phyloP scores from a whole-genome alignment of 352 stramenopile genomes.

The Globisporangium sylvaticum region DNA sequence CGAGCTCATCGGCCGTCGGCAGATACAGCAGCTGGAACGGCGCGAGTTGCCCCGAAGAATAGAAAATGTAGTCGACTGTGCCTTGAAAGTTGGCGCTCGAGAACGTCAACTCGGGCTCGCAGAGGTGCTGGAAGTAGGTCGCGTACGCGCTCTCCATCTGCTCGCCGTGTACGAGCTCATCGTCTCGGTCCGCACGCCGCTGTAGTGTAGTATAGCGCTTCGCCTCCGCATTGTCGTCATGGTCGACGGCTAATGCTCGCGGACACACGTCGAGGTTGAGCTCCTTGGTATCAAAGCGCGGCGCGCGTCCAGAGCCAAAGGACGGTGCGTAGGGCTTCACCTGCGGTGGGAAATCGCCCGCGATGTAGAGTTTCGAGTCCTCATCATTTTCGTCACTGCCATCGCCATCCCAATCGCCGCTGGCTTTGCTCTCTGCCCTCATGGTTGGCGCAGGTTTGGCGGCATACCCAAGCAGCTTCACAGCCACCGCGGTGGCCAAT shows the following conservation, averaged over 20 bases:
- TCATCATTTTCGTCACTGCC: neutral
- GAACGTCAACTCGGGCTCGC: constrained; percentile 72
- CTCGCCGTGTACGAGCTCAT: constrained; percentile 52
- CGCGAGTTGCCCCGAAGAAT: constrained; percentile 42
- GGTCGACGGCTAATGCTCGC: constrained; percentile 13
- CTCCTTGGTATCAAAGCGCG: constrained; percentile 47
- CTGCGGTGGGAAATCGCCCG: constrained; percentile 31
- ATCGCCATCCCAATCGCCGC: neutral
- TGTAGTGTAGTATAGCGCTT: constrained; percentile 37
- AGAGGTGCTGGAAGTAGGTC: constrained; percentile 39
- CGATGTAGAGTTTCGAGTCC: constrained; percentile 22
- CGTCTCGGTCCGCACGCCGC: constrained; percentile 38
- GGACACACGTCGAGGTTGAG: constrained; percentile 42
- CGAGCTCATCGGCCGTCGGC: constrained; percentile 39
- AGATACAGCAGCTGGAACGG: constrained; percentile 57
- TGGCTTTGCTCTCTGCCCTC: neutral
- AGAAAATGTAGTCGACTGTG: constrained; percentile 87
- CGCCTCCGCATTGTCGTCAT: constrained; percentile 14
- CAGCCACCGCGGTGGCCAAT: constrained; percentile 34
- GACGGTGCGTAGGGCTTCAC: constrained; percentile 50
- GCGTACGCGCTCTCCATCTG: constrained; percentile 75
- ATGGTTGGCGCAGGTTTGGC: neutral
- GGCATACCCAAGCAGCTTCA: constrained; percentile 12
- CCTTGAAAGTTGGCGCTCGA: constrained; percentile 50
- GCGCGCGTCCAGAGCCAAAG: constrained; percentile 59